These are phyloP conservation scores for Phellinidium pouzarii DNA, from an alignment of 1,284 basidiomycete genomes.

Conservation along the genomic window DNA sequence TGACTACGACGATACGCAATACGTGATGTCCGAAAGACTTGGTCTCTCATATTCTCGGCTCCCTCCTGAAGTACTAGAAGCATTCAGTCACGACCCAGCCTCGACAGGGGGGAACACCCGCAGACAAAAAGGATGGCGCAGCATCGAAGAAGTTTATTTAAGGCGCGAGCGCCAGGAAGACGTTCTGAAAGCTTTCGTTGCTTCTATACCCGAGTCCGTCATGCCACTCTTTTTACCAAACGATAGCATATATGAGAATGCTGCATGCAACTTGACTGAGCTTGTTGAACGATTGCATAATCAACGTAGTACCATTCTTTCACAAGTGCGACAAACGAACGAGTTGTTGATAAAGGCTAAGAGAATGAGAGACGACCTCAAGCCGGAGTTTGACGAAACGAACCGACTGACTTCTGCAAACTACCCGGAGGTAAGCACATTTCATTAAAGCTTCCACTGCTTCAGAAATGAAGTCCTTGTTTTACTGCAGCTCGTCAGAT, in stretches of 20 bases:
- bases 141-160: slow-evolving; percentile 64
- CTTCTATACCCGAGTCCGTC: slow-evolving; percentile 10
- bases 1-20: slow-evolving; percentile 57
- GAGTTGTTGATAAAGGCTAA: slow-evolving; percentile 46
- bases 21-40: slow-evolving; percentile 40
- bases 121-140: slow-evolving; percentile 51
- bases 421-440: slow-evolving; percentile 58
- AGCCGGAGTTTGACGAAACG: slow-evolving; percentile 59
- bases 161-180: slow-evolving; percentile 54
- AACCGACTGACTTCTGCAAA: slow-evolving; percentile 62
- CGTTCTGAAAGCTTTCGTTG: slow-evolving; percentile 41
- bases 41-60: slow-evolving; percentile 42
- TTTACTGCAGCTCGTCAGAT: not conserved
- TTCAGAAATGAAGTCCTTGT: not conserved
- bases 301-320: slow-evolving; percentile 33
- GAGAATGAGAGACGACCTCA: slow-evolving; percentile 45
- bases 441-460: slow-evolving; percentile 7
- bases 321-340: slow-evolving; percentile 42
- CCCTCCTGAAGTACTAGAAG: slow-evolving; percentile 59
- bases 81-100: slow-evolving; percentile 67
- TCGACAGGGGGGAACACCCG: slow-evolving; percentile 59
- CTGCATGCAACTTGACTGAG: slow-evolving; percentile 40
- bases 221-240: slow-evolving; percentile 24
- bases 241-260: slow-evolving; percentile 44
- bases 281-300: slow-evolving; percentile 36